Conservation (phyloP, 2,329 filamentous ascomycete species). For the Trichophyton verrucosum region DNA sequence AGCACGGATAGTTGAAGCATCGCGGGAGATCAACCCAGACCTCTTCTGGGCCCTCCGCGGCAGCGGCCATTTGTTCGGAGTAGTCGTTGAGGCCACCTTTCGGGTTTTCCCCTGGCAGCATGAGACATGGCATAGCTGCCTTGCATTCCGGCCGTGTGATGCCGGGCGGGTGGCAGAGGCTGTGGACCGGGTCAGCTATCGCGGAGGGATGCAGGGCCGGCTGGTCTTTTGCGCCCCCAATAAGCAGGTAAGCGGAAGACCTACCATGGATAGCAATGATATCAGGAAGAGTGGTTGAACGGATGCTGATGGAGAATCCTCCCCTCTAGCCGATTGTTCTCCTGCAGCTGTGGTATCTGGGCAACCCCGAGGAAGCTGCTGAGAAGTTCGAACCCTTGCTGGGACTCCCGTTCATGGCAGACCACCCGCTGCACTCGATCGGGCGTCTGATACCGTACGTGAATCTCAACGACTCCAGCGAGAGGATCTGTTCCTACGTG, state of each 20-base stretch:
- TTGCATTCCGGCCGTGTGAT: not conserved
- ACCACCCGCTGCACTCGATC: slow-evolving; percentile 1
- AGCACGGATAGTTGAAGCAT: slow-evolving; percentile 18
- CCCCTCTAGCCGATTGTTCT: not conserved
- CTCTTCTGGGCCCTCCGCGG: slow-evolving; percentile 29
- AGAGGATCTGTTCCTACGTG: not conserved
- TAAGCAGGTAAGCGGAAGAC: not conserved
- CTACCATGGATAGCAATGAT: not conserved
- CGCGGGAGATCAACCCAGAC: slow-evolving; percentile 16
- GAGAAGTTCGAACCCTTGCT: not conserved
- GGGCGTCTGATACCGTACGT: slow-evolving; percentile 2
- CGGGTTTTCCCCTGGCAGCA: not conserved
- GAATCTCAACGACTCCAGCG: slow-evolving; percentile 4
- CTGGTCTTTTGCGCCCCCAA: not conserved
- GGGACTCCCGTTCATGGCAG: not conserved
- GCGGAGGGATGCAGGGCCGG: slow-evolving; percentile 2
- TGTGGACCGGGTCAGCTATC: not conserved
- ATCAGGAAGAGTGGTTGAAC: no score
- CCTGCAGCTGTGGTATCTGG: slow-evolving; percentile 4
- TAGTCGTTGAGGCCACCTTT: slow-evolving; percentile 15
- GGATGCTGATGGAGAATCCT: not conserved
- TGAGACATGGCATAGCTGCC: not conserved
- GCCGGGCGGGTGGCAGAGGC: not conserved
- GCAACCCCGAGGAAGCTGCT: slow-evolving; percentile 1
- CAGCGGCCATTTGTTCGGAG: slow-evolving; percentile 23